Evolutionary conservation across 805 yeast species (phyloP).

Genomic region (Candida tammaniensis): DNA sequence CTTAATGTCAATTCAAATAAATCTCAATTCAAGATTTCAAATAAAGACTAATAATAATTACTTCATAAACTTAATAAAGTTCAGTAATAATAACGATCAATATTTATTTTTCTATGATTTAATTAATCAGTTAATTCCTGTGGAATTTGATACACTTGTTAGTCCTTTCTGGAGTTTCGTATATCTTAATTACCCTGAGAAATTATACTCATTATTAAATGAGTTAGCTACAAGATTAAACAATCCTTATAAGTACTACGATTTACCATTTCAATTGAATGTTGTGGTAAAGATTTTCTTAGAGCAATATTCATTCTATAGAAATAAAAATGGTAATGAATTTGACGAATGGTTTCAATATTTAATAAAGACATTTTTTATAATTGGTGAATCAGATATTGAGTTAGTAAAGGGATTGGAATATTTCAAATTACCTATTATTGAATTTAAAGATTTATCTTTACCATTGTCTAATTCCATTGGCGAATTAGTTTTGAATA

Average conservation of each 20-base stretch:
- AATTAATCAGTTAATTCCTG: slow-evolving; percentile 13
- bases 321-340: neutral
- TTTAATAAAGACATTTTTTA: slow-evolving; percentile 7
- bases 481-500: slow-evolving; percentile 29
- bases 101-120: slow-evolving; percentile 20
- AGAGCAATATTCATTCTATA: slow-evolving; percentile 49
- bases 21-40: slow-evolving; percentile 11
- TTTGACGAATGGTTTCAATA: slow-evolving; percentile 11
- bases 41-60: slow-evolving; percentile 8
- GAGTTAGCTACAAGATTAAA: slow-evolving; percentile 70
- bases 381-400: slow-evolving; percentile 11
- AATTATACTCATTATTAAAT: slow-evolving; percentile 66
- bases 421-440: slow-evolving; percentile 3
- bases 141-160: slow-evolving; percentile 10
- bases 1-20: slow-evolving; percentile 11
- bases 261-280: slow-evolving; percentile 37
- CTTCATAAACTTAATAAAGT: slow-evolving; percentile 9
- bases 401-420: slow-evolving; percentile 7
- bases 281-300: slow-evolving; percentile 35
- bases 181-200: slow-evolving; percentile 11
- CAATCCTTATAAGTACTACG: slow-evolving; percentile 84
- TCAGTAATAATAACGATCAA: slow-evolving; percentile 6
- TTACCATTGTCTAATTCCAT: slow-evolving; percentile 14
- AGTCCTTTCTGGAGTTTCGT: slow-evolving; percentile 14
- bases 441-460: neutral